Percentiles rank a stretch among this genome's conserved stretches.
Conservation (phyloP, 805 yeast species). For the Monosporozyma yasuniensis region DNA sequence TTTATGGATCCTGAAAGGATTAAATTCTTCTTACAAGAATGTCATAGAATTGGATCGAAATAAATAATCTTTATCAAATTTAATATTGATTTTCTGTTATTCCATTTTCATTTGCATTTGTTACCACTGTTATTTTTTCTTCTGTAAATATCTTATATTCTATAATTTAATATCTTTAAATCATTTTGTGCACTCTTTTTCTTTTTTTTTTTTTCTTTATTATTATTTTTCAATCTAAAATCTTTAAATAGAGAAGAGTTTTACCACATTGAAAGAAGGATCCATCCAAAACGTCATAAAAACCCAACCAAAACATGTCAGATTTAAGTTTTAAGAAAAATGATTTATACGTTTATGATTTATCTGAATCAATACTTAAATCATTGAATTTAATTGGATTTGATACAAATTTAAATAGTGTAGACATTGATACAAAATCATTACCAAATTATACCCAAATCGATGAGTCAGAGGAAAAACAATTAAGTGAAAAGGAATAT, state of each 20-base stretch:
- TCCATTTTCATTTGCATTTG: background rate
- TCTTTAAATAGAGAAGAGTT: background rate
- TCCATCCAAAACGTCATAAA: background rate
- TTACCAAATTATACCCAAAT: background rate
- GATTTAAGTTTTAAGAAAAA: constrained; percentile 15
- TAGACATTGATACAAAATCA: constrained; percentile 4
- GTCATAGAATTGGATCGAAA: constrained; percentile 65
- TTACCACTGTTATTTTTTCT: background rate
- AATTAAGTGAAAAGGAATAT: constrained; percentile 7
- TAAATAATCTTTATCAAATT: constrained; percentile 11
- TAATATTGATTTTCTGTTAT: too few relatives aligned
- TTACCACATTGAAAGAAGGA: background rate
- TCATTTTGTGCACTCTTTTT: too few relatives aligned
- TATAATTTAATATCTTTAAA: too few relatives aligned
- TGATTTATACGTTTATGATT: constrained; percentile 43
- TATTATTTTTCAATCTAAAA: too few relatives aligned
- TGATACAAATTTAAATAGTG: constrained; percentile 41
- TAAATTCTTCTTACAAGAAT: constrained; percentile 75
- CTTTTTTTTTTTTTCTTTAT: too few relatives aligned
- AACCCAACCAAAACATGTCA: background rate
- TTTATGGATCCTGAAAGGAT: constrained; percentile 91
- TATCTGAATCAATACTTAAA: constrained; percentile 33
- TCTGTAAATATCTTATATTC: background rate
- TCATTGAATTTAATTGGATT: constrained; percentile 48
- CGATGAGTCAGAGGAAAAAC: background rate